Evolutionary conservation across 805 yeast species (phyloP).

Genomic region (Maudiozyma saulgeensis): DNA sequence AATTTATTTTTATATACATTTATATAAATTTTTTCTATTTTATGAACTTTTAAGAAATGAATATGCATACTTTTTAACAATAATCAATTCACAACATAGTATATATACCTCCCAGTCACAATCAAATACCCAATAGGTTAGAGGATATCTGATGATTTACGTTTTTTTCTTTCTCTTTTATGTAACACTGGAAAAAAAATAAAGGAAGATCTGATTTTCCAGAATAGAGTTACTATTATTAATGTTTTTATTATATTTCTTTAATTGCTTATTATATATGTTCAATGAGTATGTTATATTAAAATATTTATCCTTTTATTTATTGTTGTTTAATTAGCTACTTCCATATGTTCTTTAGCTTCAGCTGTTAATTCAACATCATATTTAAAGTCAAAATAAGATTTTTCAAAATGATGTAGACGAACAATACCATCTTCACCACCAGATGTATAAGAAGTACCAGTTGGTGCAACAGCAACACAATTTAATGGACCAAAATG

Average conservation of each 20-base stretch:
- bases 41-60: not conserved
- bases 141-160: not conserved
- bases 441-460: constrained; percentile 89
- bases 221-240: not conserved
- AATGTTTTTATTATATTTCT: not conserved
- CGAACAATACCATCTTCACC: constrained; percentile 98
- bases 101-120: too few species aligned
- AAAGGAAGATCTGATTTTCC: too few species aligned
- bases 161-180: too few species aligned
- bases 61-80: not conserved
- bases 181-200: too few species aligned
- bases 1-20: not conserved
- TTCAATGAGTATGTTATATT: not conserved
- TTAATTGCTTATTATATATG: not conserved
- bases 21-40: not conserved
- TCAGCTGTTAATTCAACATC: constrained; percentile 81
- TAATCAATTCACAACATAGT: too few species aligned
- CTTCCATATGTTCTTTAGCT: constrained; percentile 30
- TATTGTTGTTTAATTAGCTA: constrained; percentile 3
- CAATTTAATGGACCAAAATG: constrained; percentile 98
- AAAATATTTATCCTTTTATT: not conserved
- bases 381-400: constrained; percentile 85
- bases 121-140: too few species aligned
- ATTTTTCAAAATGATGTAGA: constrained; percentile 85
- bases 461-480: constrained; percentile 89